A percentile compares a stretch with the other conserved stretches of the same genome.
Evolutionary conservation across 495 filamentous ascomycete species (phyloP).

Genomic region (Penicillium atrosanguineum): DNA sequence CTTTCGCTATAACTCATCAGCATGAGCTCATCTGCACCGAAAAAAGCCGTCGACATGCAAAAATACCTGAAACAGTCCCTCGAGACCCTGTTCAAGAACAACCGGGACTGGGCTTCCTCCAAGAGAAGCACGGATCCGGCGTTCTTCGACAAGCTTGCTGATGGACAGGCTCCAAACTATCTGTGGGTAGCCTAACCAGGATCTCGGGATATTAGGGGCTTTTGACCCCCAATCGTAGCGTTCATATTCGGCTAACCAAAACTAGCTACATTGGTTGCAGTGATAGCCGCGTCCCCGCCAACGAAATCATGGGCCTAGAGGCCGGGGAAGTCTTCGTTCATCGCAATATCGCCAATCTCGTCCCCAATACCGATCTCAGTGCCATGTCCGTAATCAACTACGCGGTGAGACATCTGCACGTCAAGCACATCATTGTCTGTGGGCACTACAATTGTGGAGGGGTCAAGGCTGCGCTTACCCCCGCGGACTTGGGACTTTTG

Average conservation of each 20-base stretch:
- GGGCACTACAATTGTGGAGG: slow-evolving; percentile 82
- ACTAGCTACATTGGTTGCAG: slow-evolving; percentile 71
- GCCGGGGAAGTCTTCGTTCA: slow-evolving; percentile 88
- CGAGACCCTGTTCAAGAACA: slow-evolving; percentile 40
- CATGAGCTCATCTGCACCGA: background rate
- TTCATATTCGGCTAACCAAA: background rate
- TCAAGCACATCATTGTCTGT: slow-evolving; percentile 79
- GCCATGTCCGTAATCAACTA: slow-evolving; percentile 74
- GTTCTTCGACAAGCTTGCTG: slow-evolving; percentile 64
- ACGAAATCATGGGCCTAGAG: slow-evolving; percentile 72
- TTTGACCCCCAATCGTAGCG: background rate
- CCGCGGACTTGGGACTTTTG: slow-evolving; percentile 64
- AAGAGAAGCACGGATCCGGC: slow-evolving; percentile 60
- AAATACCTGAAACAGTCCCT: slow-evolving; percentile 19
- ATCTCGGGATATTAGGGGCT: background rate
- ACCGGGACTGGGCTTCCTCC: slow-evolving; percentile 64
- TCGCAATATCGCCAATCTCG: slow-evolving; percentile 88
- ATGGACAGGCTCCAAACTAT: slow-evolving; percentile 67
- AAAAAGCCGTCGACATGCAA: slow-evolving; percentile 4
- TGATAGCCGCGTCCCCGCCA: slow-evolving; percentile 81
- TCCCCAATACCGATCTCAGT: slow-evolving; percentile 71
- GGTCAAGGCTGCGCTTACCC: slow-evolving; percentile 61
- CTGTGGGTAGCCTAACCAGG: slow-evolving; percentile 51
- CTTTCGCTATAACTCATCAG: background rate
- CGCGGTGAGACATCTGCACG: slow-evolving; percentile 67